Conservation (phyloP, 2,329 filamentous ascomycete genomes). For the Rhexocercosporidium sp. region DNA sequence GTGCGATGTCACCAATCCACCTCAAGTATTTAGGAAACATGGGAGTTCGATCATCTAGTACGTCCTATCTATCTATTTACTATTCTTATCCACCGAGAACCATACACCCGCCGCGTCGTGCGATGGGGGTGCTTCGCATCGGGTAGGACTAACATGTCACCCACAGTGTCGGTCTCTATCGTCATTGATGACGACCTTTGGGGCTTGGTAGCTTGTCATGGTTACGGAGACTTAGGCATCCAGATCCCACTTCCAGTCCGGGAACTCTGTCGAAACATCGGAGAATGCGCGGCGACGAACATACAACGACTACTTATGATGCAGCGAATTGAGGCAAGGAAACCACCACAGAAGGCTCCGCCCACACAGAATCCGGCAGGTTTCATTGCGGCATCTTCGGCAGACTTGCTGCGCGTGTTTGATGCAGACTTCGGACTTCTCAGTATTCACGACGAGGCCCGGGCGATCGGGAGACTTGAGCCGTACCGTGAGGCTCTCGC, state of each 20-base stretch:
- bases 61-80: background rate
- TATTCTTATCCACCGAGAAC: background rate
- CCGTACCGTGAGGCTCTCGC: slow-evolving; percentile 83
- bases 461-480: slow-evolving; percentile 76
- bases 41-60: slow-evolving; percentile 79
- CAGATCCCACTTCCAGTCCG: slow-evolving; percentile 85
- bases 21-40: slow-evolving; percentile 86
- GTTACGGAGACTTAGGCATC: slow-evolving; percentile 77
- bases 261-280: slow-evolving; percentile 83
- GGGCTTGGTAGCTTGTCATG: slow-evolving; percentile 86
- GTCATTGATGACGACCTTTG: slow-evolving; percentile 84
- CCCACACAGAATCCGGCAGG: slow-evolving; percentile 49
- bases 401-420: slow-evolving; percentile 82
- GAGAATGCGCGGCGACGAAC: slow-evolving; percentile 33
- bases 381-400: slow-evolving; percentile 88
- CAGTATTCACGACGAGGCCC: slow-evolving; percentile 85
- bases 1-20: slow-evolving; percentile 88
- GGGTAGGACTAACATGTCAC: background rate
- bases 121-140: background rate
- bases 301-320: slow-evolving; percentile 33
- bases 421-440: slow-evolving; percentile 86
- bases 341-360: slow-evolving; percentile 18
- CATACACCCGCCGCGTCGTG: background rate
- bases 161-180: slow-evolving; percentile 78
- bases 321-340: slow-evolving; percentile 31